Base-by-base conservation (phyloP, 495 filamentous ascomycete species). In the Chaetomium cochliodes region DNA sequence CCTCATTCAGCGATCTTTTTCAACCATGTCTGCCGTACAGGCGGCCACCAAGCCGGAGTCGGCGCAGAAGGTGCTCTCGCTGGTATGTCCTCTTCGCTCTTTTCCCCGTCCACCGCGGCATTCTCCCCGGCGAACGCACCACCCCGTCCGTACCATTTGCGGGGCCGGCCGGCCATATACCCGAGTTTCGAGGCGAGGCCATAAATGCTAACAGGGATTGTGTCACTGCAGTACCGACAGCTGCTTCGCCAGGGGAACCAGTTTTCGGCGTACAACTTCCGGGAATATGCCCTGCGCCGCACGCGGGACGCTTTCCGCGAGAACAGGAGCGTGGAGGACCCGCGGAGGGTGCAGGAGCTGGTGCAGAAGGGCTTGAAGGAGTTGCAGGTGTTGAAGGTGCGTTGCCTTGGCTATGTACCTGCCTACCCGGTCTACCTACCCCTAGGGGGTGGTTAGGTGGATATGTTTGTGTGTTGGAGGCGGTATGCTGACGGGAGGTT, bases 221-320 rank as follows among this genome's bases (percentile, higher is more conserved):
- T 18, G 23, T 5, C 50, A 8, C 28, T 57, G 26, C 69, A 97
- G 92, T 97, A 96, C 80, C 93, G 96, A 53, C 93, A 93, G 65
- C 83, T 98, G 65, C 82, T 97, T 69, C 91, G 94, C 39, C 89
- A 93, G 77, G 87, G 91, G 20, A 83, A 85, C 57, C 90, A 96
- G 69, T 98, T 98, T 77, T 86, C 92, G 58, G 83, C 88, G 65
- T 98, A 97, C 83, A 98, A 97, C 77, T 98, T 97, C 83, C 86
- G 94, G 73, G 93, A 98, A 70, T 98, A 97, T 78, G 93, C 96
- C 33, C 90, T 86, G 74, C 87, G 96, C 63, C 85, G 94, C 72
- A 93, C 94, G 69, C 81, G 81, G 70, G 94, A 97, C 80, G 86
- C 90, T 12, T 98, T 98, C 75, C 85, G 90, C 62, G 92, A 93